These are phyloP conservation scores for Neurospora sp. DNA, from an alignment of 495 filamentous ascomycete genomes.

Conservation along the genomic window DNA sequence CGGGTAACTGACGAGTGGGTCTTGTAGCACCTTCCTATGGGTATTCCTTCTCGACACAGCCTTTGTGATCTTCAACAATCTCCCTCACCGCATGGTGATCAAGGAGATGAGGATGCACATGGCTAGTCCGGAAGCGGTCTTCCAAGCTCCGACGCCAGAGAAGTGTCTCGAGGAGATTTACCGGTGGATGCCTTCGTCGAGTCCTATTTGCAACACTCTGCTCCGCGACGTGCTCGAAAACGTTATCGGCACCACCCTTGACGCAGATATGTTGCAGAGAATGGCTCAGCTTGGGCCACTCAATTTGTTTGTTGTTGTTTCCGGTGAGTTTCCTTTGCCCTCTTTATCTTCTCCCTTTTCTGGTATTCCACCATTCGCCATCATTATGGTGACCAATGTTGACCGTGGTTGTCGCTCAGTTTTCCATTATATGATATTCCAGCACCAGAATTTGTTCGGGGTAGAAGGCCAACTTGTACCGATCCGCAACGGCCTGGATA, in stretches of 20 bases:
- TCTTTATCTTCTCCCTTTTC: background rate
- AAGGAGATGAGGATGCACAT: slow-evolving; percentile 26
- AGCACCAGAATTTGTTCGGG: slow-evolving; percentile 21
- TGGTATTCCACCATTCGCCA: no score
- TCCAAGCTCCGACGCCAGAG: slow-evolving; percentile 16
- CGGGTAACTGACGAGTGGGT: background rate
- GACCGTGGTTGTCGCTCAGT: slow-evolving; percentile 4
- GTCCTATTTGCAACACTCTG: slow-evolving; percentile 13
- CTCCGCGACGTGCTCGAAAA: slow-evolving; percentile 21
- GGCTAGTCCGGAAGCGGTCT: slow-evolving; percentile 21
- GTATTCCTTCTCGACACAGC: slow-evolving; percentile 22
- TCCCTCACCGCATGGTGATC: slow-evolving; percentile 25
- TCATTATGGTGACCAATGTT: background rate
- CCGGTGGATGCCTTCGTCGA: slow-evolving; percentile 12
- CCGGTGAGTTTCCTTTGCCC: slow-evolving; percentile 11
- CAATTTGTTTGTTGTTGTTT: slow-evolving; percentile 22
- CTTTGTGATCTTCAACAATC: slow-evolving; percentile 26
- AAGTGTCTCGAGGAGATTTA: slow-evolving; percentile 17
- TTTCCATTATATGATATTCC: slow-evolving; percentile 25
- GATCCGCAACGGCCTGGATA: slow-evolving; percentile 18
- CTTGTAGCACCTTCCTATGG: slow-evolving; percentile 13
- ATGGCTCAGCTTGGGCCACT: slow-evolving; percentile 18
- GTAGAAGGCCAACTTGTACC: slow-evolving; percentile 21
- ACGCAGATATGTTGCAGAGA: slow-evolving; percentile 4
- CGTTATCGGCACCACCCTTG: slow-evolving; percentile 9